phyloP scores from a whole-genome alignment of 139 green algal species.

The Chlamydomonas urium region DNA sequence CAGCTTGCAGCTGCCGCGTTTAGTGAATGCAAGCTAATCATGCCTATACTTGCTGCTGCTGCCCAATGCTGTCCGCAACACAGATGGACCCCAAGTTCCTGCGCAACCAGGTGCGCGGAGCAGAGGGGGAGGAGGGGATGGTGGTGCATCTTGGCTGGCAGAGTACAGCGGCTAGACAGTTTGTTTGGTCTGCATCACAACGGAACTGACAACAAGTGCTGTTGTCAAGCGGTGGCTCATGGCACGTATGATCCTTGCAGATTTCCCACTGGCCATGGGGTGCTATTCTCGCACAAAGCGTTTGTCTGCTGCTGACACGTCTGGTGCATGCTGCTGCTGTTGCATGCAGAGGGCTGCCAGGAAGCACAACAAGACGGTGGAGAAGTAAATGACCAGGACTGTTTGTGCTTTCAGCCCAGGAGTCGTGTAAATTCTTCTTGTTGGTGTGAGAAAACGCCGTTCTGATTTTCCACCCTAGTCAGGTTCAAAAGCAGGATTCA shows the following conservation, averaged over 20 bases:
- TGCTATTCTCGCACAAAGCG: background rate
- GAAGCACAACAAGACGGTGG: slow-evolving; percentile 73
- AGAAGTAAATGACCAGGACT: no score
- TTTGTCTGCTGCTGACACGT: background rate
- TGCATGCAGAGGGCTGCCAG: slow-evolving; percentile 75
- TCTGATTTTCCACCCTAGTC: no score
- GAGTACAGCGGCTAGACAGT: background rate
- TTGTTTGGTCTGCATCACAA: background rate
- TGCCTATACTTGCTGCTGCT: no score
- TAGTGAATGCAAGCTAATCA: no score
- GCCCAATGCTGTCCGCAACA: background rate
- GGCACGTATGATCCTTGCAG: background rate
- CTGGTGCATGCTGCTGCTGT: background rate
- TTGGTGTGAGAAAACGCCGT: no score
- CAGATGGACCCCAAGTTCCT: slow-evolving; percentile 94
- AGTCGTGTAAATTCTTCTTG: no score
- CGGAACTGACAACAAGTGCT: no score
- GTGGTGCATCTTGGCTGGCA: background rate
- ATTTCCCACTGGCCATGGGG: background rate
- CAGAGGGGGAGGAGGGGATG: background rate
- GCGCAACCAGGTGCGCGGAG: slow-evolving; percentile 74
- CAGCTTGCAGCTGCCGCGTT: no score
- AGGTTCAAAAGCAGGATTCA: no score
- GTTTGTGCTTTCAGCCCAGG: no score
- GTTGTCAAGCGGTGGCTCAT: background rate